A percentile compares a stretch with the other conserved stretches of the same genome.
phyloP scores from a whole-genome alignment of 176 grass and related monocot species.

The Themeda triandra region DNA sequence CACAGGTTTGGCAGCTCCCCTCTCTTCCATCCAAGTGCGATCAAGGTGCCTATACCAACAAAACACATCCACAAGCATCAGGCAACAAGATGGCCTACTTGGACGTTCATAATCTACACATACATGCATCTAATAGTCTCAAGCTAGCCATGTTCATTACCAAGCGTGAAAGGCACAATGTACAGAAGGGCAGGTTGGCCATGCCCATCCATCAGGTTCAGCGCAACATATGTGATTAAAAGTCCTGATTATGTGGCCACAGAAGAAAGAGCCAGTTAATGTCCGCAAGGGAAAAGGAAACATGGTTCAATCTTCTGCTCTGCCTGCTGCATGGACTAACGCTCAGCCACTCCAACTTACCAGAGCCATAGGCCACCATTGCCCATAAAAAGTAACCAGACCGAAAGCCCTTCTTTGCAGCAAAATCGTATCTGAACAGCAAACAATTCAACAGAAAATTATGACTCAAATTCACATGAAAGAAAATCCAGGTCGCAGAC shows the following conservation, averaged over 20 bases:
- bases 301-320: not conserved
- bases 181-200: slow-evolving; percentile 96
- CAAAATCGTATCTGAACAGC: slow-evolving; percentile 71
- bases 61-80: not conserved
- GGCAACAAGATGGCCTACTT: not conserved
- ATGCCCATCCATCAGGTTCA: slow-evolving; percentile 98
- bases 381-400: slow-evolving; percentile 95
- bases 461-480: not conserved
- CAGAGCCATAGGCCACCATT: slow-evolving; percentile 87
- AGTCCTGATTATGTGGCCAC: slow-evolving; percentile 47
- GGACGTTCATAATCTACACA: not conserved
- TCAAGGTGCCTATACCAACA: slow-evolving; percentile 54
- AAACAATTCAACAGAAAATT: slow-evolving; percentile 1
- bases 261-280: not conserved
- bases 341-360: slow-evolving; percentile 37
- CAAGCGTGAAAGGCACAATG: slow-evolving; percentile 92
- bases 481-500: not conserved
- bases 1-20: slow-evolving; percentile 79
- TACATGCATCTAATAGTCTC: not conserved
- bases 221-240: slow-evolving; percentile 83
- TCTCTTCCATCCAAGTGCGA: slow-evolving; percentile 70
- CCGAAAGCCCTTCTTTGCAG: slow-evolving; percentile 75
- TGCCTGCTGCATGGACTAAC: not conserved
- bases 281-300: not conserved
- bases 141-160: slow-evolving; percentile 37